Percentiles rank a stretch among this genome's conserved stretches.
Conservation (phyloP, 2,329 filamentous ascomycete species). For the Fusarium transvaalense region DNA sequence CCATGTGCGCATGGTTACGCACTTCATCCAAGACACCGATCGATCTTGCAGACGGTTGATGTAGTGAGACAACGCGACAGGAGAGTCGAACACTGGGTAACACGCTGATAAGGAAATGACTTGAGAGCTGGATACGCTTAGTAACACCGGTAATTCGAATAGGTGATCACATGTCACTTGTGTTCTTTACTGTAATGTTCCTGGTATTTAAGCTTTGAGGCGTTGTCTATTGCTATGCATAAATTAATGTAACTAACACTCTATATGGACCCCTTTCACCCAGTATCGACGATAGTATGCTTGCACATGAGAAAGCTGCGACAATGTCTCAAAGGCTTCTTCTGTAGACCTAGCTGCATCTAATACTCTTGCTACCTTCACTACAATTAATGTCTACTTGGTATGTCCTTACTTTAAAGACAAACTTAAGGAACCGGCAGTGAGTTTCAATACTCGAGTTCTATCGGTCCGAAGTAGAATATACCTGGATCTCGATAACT, state of each 20-base stretch:
- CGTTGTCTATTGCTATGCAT: background rate
- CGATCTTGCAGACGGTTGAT: rapidly evolving
- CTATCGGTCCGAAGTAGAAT: background rate
- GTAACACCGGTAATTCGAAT: background rate
- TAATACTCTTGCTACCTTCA: no score
- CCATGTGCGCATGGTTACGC: background rate
- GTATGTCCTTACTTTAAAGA: background rate
- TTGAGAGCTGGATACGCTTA: background rate
- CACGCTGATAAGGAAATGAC: background rate
- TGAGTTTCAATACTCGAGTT: no score
- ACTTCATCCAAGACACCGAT: background rate
- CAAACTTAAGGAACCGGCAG: no score
- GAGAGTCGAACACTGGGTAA: no score
- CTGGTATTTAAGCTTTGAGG: background rate
- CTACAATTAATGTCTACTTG: no score
- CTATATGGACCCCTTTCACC: no score
- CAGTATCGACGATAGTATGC: background rate
- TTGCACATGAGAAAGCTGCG: background rate
- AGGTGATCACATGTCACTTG: background rate
- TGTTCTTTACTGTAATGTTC: background rate
- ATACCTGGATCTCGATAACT: background rate
- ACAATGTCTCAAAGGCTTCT: rapidly evolving
- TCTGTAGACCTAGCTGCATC: rapidly evolving
- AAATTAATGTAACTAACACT: background rate
- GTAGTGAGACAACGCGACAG: background rate